Evolutionary conservation across 2,329 filamentous ascomycete genomes (phyloP), one percentile per base, ranked within the genome.

Genomic region (Lachnellula arida): DNA sequence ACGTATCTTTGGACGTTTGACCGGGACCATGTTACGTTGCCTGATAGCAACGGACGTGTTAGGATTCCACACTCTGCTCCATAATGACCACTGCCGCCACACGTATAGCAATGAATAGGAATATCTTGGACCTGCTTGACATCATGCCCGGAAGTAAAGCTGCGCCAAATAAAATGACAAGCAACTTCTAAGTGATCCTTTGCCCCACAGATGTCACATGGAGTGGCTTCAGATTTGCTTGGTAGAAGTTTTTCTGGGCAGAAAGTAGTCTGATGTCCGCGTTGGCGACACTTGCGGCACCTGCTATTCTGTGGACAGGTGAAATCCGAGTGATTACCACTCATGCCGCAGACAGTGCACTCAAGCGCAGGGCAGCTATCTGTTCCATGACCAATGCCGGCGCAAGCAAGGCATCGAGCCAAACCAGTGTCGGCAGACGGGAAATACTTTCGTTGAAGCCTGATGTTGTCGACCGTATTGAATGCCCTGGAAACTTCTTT

Each of bases 131-230:
- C 81, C 57, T 75, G 81, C 55, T 72, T 74, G 49, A 76, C 69
- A 15, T 71, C 65, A 9, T 71, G 63, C 14, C 72, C 68, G 2
- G 74, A 75, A 12, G 72, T 68, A 66, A 79, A 86, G 17, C 76
- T 82, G 55, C 79, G 75, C 84, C 84, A 89, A 23, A 86, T 72
- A 48, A 77, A 73, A 52, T 80, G 77, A 67, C 87, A 90, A 2
- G 78, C 71, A 12, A 74, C 67, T 65, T 89, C 87, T 8, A 77
- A 62, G 63, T 91, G 87, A 8, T 78, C 74, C 3, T 65, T 60
- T 6, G 77, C 77, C 40, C 73, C 73, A 69, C 87, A 91, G 35
- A 84, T 73, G 11, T 81, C 80, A 67, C 87, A 91, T 2, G 78
- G 76, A 47, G 79, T 72, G 22, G 76, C 76, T 54, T 85, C 82